Percentiles rank a stretch among this genome's conserved stretches.
These are phyloP conservation scores for Russula vinacea DNA, from an alignment of 768 basidiomycete genomes.

Conservation along the genomic window DNA sequence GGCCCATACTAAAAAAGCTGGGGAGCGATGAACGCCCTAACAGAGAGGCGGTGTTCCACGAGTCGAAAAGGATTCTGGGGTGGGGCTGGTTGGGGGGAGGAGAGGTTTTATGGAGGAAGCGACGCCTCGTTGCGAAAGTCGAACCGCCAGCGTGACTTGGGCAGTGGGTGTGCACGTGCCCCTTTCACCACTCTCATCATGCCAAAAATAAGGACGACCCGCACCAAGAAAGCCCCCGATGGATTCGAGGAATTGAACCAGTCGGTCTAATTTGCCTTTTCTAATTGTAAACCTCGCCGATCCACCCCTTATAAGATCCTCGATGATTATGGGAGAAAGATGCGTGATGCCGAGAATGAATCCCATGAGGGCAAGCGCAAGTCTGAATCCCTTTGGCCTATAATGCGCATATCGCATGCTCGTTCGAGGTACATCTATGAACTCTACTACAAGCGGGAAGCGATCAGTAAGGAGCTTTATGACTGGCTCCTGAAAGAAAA, in stretches of 20 bases:
- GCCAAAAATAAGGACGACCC: slow-evolving; percentile 91
- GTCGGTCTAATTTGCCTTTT: slow-evolving; percentile 41
- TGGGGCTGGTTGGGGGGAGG: slow-evolving; percentile 7
- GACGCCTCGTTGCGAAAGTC: slow-evolving; percentile 25
- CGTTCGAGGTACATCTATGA: slow-evolving; percentile 97
- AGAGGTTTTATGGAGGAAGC: slow-evolving; percentile 17
- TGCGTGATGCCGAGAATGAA: slow-evolving; percentile 99
- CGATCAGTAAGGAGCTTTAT: slow-evolving; percentile 87
- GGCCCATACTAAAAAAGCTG: slow-evolving; percentile 48
- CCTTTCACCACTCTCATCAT: slow-evolving; percentile 42
- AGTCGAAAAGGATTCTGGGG: slow-evolving; percentile 17
- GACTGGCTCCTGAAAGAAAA: slow-evolving; percentile 98
- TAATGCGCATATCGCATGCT: slow-evolving; percentile 97
- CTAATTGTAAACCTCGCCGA: not conserved
- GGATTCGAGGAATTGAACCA: slow-evolving; percentile 92
- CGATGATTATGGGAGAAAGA: slow-evolving; percentile 98
- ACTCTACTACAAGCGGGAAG: slow-evolving; percentile 97
- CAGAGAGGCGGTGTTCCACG: slow-evolving; percentile 24
- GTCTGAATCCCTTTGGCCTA: slow-evolving; percentile 91
- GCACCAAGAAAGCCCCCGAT: slow-evolving; percentile 93
- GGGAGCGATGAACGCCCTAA: slow-evolving; percentile 22
- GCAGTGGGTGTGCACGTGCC: slow-evolving; percentile 14
- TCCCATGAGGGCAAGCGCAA: slow-evolving; percentile 97
- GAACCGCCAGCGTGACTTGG: slow-evolving; percentile 10
- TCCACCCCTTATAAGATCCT: slow-evolving; percentile 59